phyloP scores from a whole-genome alignment of 768 basidiomycete genomes.

The Auricularia cornea region DNA sequence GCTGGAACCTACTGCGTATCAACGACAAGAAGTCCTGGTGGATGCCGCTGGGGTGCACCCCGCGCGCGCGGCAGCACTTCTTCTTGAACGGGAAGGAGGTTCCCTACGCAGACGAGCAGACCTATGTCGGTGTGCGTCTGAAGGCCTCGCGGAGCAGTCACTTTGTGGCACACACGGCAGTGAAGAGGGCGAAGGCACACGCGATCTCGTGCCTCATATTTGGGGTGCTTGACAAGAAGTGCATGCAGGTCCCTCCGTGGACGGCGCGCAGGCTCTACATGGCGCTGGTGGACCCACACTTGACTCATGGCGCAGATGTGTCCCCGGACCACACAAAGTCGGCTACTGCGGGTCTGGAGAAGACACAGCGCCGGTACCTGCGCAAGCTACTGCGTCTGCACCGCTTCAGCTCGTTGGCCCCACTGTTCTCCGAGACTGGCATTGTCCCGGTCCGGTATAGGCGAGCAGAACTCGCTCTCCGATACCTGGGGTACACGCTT shows the following conservation, averaged over 20 bases:
- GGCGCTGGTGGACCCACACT: slow-evolving; percentile 17
- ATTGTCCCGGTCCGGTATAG: slow-evolving; percentile 16
- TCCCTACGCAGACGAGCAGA: neutral
- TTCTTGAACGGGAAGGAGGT: slow-evolving; percentile 5
- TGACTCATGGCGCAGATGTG: slow-evolving; percentile 17
- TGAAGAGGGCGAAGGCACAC: slow-evolving; percentile 12
- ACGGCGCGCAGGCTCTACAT: slow-evolving; percentile 15
- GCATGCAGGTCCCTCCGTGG: slow-evolving; percentile 11
- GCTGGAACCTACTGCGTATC: slow-evolving; percentile 18
- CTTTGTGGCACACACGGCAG: slow-evolving; percentile 8
- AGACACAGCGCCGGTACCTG: slow-evolving; percentile 15
- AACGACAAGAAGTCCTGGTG: slow-evolving; percentile 17
- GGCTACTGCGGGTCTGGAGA: slow-evolving; percentile 3
- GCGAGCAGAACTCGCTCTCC: slow-evolving; percentile 12
- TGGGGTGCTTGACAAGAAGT: slow-evolving; percentile 9
- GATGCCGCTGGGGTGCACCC: slow-evolving; percentile 15
- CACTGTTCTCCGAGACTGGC: slow-evolving; percentile 21
- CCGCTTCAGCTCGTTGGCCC: slow-evolving; percentile 7
- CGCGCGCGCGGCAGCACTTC: neutral
- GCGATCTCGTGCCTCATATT: slow-evolving; percentile 12
- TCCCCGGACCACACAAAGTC: slow-evolving; percentile 7
- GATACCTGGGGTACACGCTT: slow-evolving; percentile 14
- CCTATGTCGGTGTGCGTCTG: neutral
- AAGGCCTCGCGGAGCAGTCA: neutral
- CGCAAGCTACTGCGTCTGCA: slow-evolving; percentile 17